A percentile compares a stretch with the other conserved stretches of the same genome.
Conservation (phyloP, 148 eudicot genomes). For the Camellia sinensis region DNA sequence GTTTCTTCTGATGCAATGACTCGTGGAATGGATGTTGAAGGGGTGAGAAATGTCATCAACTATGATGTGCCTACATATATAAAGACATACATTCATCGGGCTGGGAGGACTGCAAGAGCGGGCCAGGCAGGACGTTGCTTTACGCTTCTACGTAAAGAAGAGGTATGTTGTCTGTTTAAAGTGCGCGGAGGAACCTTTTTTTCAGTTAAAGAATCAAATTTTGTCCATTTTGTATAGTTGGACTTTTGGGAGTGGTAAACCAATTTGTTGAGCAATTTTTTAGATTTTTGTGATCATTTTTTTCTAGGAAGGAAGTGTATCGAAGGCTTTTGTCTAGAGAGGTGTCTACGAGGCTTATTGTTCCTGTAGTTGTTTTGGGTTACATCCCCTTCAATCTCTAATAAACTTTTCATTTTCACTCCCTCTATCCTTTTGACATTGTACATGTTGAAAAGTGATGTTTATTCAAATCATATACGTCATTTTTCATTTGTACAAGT, state of each 20-base stretch:
- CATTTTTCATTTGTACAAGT: not conserved
- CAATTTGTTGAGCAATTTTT: not conserved
- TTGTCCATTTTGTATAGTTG: not conserved
- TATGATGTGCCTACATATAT: constrained; percentile 78
- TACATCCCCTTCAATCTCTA: not conserved
- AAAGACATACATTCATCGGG: constrained; percentile 91
- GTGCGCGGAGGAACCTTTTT: not conserved
- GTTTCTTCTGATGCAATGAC: constrained; percentile 92
- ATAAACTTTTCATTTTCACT: not conserved
- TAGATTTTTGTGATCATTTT: not conserved
- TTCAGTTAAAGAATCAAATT: not conserved
- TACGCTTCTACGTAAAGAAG: constrained; percentile 65
- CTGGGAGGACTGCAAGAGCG: constrained; percentile 98
- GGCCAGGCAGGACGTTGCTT: constrained; percentile 82
- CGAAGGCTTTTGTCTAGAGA: not conserved
- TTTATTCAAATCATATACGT: not conserved
- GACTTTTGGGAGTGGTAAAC: not conserved
- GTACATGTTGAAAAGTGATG: not conserved
- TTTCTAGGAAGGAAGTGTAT: not conserved
- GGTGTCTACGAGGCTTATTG: not conserved
- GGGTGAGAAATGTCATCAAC: constrained; percentile 81
- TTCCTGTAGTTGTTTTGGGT: not conserved
- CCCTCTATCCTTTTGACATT: not conserved
- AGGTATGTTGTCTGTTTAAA: constrained; percentile 45
- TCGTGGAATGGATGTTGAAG: constrained; percentile 98